phyloP scores from a whole-genome alignment of 73 alveolate species.

The Paramecium sonneborni region DNA sequence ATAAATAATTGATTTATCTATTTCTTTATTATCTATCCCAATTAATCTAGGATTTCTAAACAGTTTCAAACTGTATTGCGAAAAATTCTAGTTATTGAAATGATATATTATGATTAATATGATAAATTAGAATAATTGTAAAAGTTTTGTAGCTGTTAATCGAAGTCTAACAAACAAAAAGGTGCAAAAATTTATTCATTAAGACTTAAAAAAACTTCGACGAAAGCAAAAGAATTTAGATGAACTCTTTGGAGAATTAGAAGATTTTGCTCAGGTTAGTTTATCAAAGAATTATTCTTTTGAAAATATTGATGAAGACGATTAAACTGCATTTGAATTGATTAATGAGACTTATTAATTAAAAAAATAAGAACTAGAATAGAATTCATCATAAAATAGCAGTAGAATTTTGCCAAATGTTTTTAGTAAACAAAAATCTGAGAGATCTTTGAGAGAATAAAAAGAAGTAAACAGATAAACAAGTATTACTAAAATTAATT shows the following conservation, averaged over 20 bases:
- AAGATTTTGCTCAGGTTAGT: background rate
- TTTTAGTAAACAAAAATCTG: background rate
- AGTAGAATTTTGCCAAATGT: constrained; percentile 4
- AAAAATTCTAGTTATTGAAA: background rate
- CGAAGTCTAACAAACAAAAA: background rate
- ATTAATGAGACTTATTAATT: background rate
- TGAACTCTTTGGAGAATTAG: background rate
- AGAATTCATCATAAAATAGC: constrained; percentile 13
- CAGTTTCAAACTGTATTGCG: background rate
- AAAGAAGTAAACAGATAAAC: background rate
- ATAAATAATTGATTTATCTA: background rate
- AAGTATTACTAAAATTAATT: background rate
- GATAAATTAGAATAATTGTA: constrained; percentile 16
- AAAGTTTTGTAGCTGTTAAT: constrained; percentile 19
- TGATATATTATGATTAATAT: background rate
- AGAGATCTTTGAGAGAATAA: background rate
- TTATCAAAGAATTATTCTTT: background rate
- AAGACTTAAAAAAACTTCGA: background rate
- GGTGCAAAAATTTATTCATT: background rate
- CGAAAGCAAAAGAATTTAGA: background rate
- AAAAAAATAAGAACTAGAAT: constrained; percentile 5
- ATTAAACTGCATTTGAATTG: background rate
- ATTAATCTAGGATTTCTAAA: background rate
- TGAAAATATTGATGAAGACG: background rate
- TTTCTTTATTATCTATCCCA: background rate